Conservation (phyloP, 2,329 filamentous ascomycete genomes). For the Xylariaceae sp. region DNA sequence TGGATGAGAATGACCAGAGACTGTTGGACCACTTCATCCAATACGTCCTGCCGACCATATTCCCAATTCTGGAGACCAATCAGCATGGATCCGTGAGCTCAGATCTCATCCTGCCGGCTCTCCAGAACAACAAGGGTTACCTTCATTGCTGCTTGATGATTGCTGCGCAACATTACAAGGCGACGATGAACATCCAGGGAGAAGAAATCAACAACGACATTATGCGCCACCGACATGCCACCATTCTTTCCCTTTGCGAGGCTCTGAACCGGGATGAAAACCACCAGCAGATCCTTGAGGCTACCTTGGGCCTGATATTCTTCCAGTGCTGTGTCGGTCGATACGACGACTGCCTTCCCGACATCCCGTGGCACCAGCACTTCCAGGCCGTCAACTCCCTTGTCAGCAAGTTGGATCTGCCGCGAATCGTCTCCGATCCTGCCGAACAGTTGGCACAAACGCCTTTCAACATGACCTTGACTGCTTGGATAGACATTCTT, state of each 20-base stretch:
- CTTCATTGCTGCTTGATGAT: slow-evolving; percentile 94
- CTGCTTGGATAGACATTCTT: slow-evolving; percentile 95
- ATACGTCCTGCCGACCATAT: slow-evolving; percentile 81
- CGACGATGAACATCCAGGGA: slow-evolving; percentile 59
- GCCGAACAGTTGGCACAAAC: slow-evolving; percentile 58
- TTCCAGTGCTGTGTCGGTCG: slow-evolving; percentile 91
- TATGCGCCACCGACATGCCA: slow-evolving; percentile 84
- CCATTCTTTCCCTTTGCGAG: slow-evolving; percentile 80
- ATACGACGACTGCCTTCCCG: slow-evolving; percentile 76
- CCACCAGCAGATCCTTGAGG: slow-evolving; percentile 85
- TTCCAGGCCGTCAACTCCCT: slow-evolving; percentile 87
- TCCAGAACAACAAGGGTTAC: slow-evolving; percentile 90
- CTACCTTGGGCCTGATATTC: slow-evolving; percentile 91
- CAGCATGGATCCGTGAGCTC: slow-evolving; percentile 78
- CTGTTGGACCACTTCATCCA: slow-evolving; percentile 89
- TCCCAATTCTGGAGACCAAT: slow-evolving; percentile 87
- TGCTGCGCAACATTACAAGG: slow-evolving; percentile 87
- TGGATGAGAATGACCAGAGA: slow-evolving; percentile 83
- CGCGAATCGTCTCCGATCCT: slow-evolving; percentile 59
- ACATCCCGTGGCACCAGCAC: slow-evolving; percentile 96
- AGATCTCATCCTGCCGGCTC: slow-evolving; percentile 78
- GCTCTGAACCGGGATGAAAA: slow-evolving; percentile 75
- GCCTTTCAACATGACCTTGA: slow-evolving; percentile 92
- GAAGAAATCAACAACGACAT: slow-evolving; percentile 86
- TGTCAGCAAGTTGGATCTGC: slow-evolving; percentile 79